Percentiles rank a stretch among this genome's conserved stretches.
Conservation (phyloP, 495 filamentous ascomycete genomes). For the Tetracladium marchalianum region DNA sequence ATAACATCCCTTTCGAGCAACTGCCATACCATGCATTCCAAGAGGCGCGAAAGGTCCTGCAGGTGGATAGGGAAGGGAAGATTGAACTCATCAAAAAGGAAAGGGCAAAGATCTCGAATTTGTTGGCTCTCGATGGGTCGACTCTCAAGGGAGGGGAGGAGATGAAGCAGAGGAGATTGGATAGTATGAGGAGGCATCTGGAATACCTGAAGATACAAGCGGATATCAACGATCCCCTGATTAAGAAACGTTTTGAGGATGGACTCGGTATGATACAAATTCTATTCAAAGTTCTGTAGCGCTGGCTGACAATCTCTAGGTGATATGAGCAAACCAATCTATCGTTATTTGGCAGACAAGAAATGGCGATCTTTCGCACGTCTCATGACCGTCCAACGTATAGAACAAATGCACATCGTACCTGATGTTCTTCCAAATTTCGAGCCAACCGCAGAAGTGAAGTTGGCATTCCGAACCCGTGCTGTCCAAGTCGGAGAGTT, state of each 20-base stretch:
- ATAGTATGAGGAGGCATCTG: slow-evolving; percentile 61
- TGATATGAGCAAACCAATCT: slow-evolving; percentile 94
- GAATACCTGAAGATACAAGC: slow-evolving; percentile 80
- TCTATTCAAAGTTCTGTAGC: not conserved
- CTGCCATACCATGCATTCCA: slow-evolving; percentile 96
- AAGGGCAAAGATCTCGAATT: slow-evolving; percentile 39
- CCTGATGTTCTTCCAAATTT: slow-evolving; percentile 88
- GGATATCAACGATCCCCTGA: slow-evolving; percentile 90
- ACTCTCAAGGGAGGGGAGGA: slow-evolving; percentile 46
- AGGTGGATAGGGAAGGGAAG: slow-evolving; percentile 75
- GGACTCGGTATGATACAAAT: slow-evolving; percentile 54
- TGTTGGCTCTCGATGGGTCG: slow-evolving; percentile 48
- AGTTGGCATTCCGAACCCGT: slow-evolving; percentile 61
- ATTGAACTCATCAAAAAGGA: slow-evolving; percentile 47
- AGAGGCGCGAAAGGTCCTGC: slow-evolving; percentile 77
- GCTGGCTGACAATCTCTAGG: slow-evolving; percentile 38
- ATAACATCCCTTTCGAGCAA: slow-evolving; percentile 79
- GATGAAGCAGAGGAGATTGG: slow-evolving; percentile 53
- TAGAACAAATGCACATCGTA: slow-evolving; percentile 78
- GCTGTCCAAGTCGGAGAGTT: slow-evolving; percentile 67
- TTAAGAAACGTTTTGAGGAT: slow-evolving; percentile 94
- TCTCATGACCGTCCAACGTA: slow-evolving; percentile 70
- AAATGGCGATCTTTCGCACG: slow-evolving; percentile 80
- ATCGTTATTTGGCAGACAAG: slow-evolving; percentile 76
- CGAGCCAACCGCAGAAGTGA: slow-evolving; percentile 68